Evolutionary conservation across 768 basidiomycete genomes (phyloP).

Genomic region (Arthromyces matolae): DNA sequence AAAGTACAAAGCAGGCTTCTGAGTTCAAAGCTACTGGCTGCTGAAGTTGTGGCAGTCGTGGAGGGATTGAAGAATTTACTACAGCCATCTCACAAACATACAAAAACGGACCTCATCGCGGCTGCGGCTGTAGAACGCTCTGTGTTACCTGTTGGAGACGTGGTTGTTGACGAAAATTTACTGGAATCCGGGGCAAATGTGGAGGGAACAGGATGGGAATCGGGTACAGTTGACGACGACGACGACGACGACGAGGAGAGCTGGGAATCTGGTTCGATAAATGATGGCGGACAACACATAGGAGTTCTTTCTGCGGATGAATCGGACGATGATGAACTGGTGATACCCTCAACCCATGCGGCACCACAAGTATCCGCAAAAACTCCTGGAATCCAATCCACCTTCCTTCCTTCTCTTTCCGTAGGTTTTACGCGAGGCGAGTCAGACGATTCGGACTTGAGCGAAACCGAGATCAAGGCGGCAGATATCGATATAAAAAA

Average conservation of each 20-base stretch:
- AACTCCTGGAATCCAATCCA: constrained; percentile 35
- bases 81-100: constrained; percentile 25
- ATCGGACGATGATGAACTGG: constrained; percentile 28
- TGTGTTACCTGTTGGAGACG: constrained; percentile 11
- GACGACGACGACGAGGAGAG: constrained; percentile 32
- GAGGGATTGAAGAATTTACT: constrained; percentile 45
- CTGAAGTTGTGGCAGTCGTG: constrained; percentile 50
- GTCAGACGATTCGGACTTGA: constrained; percentile 74
- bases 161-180: constrained; percentile 23
- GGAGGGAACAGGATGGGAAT: constrained; percentile 37
- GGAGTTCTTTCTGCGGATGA: constrained; percentile 30
- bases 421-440: constrained; percentile 82
- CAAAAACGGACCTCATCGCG: too few species aligned
- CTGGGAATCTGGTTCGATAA: constrained; percentile 54
- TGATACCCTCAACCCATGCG: constrained; percentile 18
- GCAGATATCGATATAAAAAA: constrained; percentile 60
- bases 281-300: constrained; percentile 25
- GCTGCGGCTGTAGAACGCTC: too few species aligned
- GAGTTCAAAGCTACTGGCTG: constrained; percentile 73
- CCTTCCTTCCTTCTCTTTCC: constrained; percentile 86
- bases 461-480: constrained; percentile 56
- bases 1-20: constrained; percentile 72
- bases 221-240: constrained; percentile 36
- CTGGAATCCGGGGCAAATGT: constrained; percentile 16
- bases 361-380: constrained; percentile 20